These are phyloP conservation scores for Dendrothele bispora DNA, from an alignment of 768 basidiomycete genomes.

Conservation along the genomic window DNA sequence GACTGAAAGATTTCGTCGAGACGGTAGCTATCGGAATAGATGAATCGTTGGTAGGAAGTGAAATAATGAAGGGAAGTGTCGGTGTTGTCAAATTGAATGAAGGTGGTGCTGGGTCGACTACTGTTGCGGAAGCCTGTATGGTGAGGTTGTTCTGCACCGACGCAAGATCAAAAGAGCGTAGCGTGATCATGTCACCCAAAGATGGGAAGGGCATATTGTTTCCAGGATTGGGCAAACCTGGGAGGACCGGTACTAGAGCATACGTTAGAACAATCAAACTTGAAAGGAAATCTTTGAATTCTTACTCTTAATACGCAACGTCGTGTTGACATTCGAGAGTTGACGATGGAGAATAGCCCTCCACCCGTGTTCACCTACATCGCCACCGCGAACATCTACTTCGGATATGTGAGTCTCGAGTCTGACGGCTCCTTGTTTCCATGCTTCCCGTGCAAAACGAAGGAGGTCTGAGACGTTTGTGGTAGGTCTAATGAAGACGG, in stretches of 20 bases:
- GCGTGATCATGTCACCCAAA: conserved; percentile 56
- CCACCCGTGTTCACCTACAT: conserved; percentile 46
- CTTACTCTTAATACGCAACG: conserved; percentile 56
- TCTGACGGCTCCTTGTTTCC: conserved; percentile 51
- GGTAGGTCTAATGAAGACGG: conserved; percentile 54
- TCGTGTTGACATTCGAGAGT: conserved; percentile 44
- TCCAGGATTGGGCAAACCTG: conserved; percentile 66
- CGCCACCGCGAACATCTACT: conserved; percentile 53
- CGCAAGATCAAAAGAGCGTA: conserved; percentile 53
- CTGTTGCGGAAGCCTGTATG: conserved; percentile 53
- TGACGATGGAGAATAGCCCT: conserved; percentile 36
- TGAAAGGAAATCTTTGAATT: conserved; percentile 12
- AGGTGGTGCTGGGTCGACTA: conserved; percentile 56
- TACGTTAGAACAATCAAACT: conserved; percentile 5
- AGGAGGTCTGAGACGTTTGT: conserved; percentile 46
- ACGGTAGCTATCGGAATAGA: conserved; percentile 54
- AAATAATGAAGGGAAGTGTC: conserved; percentile 61
- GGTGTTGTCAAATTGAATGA: conserved; percentile 52
- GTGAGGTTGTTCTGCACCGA: conserved; percentile 32
- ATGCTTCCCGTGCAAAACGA: conserved; percentile 56
- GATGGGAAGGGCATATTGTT: conserved; percentile 49
- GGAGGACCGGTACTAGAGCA: conserved; percentile 59
- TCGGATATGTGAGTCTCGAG: conserved; percentile 42
- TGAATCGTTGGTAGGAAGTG: conserved; percentile 35
- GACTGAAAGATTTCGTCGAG: conserved; percentile 51